Conservation (phyloP, 2,329 filamentous ascomycete genomes). For the Xylaria hypoxylon region DNA sequence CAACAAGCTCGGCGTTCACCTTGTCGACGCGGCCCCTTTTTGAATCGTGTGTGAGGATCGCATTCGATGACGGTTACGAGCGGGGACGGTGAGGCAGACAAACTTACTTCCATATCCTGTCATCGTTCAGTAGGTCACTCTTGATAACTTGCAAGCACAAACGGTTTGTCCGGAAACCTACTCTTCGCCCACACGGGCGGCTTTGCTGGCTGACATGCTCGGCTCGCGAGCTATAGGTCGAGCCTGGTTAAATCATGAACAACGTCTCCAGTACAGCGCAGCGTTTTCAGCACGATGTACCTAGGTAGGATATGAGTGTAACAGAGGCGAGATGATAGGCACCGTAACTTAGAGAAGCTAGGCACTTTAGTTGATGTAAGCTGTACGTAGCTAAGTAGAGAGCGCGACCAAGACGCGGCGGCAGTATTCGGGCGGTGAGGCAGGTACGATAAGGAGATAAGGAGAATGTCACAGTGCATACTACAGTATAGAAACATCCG, state of each 20-base stretch:
- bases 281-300: constrained; percentile 1
- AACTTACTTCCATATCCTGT: constrained; percentile 91
- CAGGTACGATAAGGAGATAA: not conserved
- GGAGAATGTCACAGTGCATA: too few species aligned
- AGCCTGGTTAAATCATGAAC: constrained; percentile 45
- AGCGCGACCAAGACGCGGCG: constrained; percentile 23
- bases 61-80: constrained; percentile 12
- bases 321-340: constrained; percentile 2
- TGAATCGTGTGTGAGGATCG: constrained; percentile 35
- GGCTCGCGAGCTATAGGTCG: constrained; percentile 44
- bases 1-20: constrained; percentile 97
- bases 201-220: constrained; percentile 70
- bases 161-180: constrained; percentile 53
- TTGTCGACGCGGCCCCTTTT: constrained; percentile 92
- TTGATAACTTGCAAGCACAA: constrained; percentile 7
- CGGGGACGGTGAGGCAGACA: not conserved
- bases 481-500: too few species aligned
- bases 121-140: constrained; percentile 37
- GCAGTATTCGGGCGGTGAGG: constrained; percentile 38
- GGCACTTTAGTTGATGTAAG: not conserved
- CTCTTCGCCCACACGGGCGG: constrained; percentile 72
- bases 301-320: not conserved
- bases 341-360: not conserved
- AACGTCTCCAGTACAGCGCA: constrained; percentile 8
- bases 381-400: not conserved